phyloP scores from a whole-genome alignment of 1,284 basidiomycete species.

The Athelia sp. region DNA sequence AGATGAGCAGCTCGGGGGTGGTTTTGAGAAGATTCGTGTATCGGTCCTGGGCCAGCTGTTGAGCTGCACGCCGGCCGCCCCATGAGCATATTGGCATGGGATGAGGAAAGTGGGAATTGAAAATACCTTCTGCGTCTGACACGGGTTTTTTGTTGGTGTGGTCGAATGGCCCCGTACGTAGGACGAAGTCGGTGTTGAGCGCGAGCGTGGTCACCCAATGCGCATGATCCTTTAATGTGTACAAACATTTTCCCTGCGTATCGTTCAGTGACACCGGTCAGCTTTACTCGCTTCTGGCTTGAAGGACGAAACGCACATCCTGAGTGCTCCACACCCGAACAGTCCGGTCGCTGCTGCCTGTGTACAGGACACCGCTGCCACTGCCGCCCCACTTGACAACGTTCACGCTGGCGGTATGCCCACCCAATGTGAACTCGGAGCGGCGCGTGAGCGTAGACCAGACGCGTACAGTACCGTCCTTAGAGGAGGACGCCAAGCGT shows the following conservation, averaged over 20 bases:
- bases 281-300: background rate
- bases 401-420: conserved; percentile 93
- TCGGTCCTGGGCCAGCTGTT: conserved; percentile 68
- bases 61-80: conserved; percentile 58
- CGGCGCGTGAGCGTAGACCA: conserved; percentile 80
- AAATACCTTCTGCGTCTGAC: conserved; percentile 74
- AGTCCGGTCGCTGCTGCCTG: conserved; percentile 90
- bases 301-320: conserved; percentile 35
- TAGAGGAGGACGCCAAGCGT: conserved; percentile 92
- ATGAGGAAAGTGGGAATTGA: conserved; percentile 2
- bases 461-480: conserved; percentile 92
- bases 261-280: background rate
- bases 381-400: conserved; percentile 94
- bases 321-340: conserved; percentile 93
- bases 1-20: conserved; percentile 82
- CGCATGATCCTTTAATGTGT: conserved; percentile 90
- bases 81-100: background rate
- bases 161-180: conserved; percentile 94
- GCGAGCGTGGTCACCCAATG: conserved; percentile 99
- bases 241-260: conserved; percentile 55
- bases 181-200: conserved; percentile 91
- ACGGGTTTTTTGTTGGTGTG: conserved; percentile 74
- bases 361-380: conserved; percentile 78
- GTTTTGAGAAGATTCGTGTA: conserved; percentile 63
- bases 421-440: conserved; percentile 85